These are phyloP conservation scores for Penstemon newberryi DNA, from an alignment of 257 asterid genomes.

Conservation along the genomic window DNA sequence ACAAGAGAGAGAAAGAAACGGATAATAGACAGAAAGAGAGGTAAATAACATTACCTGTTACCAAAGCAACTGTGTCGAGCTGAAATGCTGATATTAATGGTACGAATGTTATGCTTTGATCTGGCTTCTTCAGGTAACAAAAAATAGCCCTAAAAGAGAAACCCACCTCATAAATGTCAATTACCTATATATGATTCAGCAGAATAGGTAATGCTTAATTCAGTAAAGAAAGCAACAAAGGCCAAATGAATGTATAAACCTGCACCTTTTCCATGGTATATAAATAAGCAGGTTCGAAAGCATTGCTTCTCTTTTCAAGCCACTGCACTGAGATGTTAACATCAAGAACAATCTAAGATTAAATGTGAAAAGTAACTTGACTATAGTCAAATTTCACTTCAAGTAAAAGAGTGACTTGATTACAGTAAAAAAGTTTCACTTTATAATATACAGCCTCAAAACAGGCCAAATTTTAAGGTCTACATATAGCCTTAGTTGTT, in stretches of 20 bases:
- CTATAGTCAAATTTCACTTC: background rate
- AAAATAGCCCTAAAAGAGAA: conserved; percentile 73
- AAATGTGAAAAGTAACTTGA: conserved; percentile 15
- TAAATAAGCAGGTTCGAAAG: conserved; percentile 82
- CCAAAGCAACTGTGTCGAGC: conserved; percentile 92
- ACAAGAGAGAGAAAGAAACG: background rate
- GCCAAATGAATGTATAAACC: conserved; percentile 7
- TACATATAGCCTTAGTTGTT: conserved; percentile 6
- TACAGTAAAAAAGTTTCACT: conserved; percentile 20
- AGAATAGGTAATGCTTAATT: conserved; percentile 12
- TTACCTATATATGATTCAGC: conserved; percentile 16
- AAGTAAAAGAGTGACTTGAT: background rate
- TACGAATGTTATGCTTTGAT: conserved; percentile 67
- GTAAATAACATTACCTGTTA: conserved; percentile 58
- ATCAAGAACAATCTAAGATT: conserved; percentile 39
- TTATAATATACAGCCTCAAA: conserved; percentile 4
- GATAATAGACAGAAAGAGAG: conserved; percentile 12
- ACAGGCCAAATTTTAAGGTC: conserved; percentile 18
- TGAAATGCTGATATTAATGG: conserved; percentile 81
- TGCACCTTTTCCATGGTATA: conserved; percentile 89
- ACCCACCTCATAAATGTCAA: conserved; percentile 25
- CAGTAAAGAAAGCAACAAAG: conserved; percentile 23
- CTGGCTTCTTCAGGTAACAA: conserved; percentile 91
- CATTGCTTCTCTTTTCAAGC: conserved; percentile 90
- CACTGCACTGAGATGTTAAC: conserved; percentile 73